A percentile compares a stretch with the other conserved stretches of the same genome.
These are phyloP conservation scores for Dendrobium chrysotoxum DNA, from an alignment of 106 monocot species.

Conservation along the genomic window DNA sequence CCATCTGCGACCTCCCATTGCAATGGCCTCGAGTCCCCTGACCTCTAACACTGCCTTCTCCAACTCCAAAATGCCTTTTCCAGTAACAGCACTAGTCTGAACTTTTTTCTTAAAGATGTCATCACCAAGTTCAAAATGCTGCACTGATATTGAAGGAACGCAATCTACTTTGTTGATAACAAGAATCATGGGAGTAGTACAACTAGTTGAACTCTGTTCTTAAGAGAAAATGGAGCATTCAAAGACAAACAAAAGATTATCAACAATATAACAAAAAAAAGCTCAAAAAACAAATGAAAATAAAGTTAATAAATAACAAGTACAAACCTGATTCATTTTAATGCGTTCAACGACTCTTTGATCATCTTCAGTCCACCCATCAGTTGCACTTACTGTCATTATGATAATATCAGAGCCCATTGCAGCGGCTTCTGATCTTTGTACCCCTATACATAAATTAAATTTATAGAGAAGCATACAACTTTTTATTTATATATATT, in stretches of 20 bases:
- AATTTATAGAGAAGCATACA: not conserved
- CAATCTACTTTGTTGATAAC: constrained; percentile 91
- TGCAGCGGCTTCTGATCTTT: constrained; percentile 92
- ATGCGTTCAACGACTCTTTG: constrained; percentile 56
- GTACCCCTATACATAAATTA: constrained; percentile 45
- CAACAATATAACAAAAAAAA: not conserved
- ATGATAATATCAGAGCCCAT: constrained; percentile 78
- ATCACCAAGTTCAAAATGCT: constrained; percentile 16
- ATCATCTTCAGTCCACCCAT: constrained; percentile 94
- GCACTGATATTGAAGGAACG: constrained; percentile 25
- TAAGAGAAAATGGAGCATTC: not conserved
- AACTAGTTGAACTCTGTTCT: constrained; percentile 36
- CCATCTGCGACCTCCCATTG: constrained; percentile 64
- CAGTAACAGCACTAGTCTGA: constrained; percentile 71
- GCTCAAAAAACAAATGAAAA: constrained; percentile 1
- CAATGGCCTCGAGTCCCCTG: constrained; percentile 55
- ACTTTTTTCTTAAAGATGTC: constrained; percentile 45
- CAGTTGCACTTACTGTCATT: constrained; percentile 77
- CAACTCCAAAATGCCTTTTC: constrained; percentile 70
- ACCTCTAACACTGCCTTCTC: constrained; percentile 75
- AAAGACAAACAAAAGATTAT: not conserved
- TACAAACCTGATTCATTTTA: constrained; percentile 28
- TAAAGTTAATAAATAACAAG: not conserved
- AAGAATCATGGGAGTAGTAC: constrained; percentile 55
- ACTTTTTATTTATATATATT: not conserved